Evolutionary conservation across 2,329 filamentous ascomycete species (phyloP).

Genomic region (Pseudogymnoascus sp.): DNA sequence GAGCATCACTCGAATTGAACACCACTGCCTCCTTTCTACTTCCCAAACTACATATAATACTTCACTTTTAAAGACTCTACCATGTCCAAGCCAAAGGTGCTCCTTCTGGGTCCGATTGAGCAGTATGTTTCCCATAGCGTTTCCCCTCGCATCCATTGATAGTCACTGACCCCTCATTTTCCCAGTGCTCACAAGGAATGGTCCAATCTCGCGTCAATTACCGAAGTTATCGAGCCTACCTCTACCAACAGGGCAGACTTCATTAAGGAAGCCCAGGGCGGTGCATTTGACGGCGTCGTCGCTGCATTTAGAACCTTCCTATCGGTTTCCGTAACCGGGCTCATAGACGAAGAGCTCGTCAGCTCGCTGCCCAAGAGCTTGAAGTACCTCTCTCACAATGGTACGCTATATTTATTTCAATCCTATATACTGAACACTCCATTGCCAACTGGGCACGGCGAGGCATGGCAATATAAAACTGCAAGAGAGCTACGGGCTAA

Average conservation of each 20-base stretch:
- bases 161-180: constrained; percentile 11
- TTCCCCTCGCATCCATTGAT: background rate
- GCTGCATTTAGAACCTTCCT: constrained; percentile 64
- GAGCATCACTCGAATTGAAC: background rate
- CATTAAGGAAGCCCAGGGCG: constrained; percentile 56
- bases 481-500: background rate
- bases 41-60: background rate
- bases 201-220: constrained; percentile 50
- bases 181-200: constrained; percentile 58
- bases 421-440: background rate
- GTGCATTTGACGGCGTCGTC: constrained; percentile 55
- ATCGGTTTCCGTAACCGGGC: constrained; percentile 56
- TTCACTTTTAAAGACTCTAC: constrained; percentile 7
- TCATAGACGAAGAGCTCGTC: constrained; percentile 63
- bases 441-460: background rate
- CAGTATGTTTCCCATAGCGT: constrained; percentile 42
- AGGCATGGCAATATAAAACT: background rate
- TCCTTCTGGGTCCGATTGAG: constrained; percentile 54
- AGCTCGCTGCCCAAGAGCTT: constrained; percentile 44
- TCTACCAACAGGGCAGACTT: constrained; percentile 58
- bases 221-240: constrained; percentile 54
- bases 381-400: constrained; percentile 52
- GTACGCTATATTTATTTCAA: constrained; percentile 28
- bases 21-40: background rate
- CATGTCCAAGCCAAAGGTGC: constrained; percentile 45